A percentile compares a stretch with the other conserved stretches of the same genome.
Evolutionary conservation across 2,329 filamentous ascomycete species (phyloP).

Genomic region (Trichoderma asperellum): DNA sequence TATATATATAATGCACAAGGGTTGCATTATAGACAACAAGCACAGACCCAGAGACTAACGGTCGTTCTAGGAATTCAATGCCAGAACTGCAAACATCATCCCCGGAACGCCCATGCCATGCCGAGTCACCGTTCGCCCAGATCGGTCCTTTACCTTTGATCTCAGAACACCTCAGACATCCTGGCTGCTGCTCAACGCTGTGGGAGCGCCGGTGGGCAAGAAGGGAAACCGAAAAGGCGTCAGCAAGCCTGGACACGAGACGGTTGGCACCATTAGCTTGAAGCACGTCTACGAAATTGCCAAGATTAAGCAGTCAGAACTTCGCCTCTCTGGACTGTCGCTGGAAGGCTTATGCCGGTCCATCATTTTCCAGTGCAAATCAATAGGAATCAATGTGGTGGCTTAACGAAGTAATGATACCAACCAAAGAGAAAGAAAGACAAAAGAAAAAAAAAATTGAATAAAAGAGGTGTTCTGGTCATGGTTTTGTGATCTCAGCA

Average conservation of each 20-base stretch:
- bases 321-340: constrained; percentile 71
- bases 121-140: constrained; percentile 87
- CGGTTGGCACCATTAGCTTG: constrained; percentile 81
- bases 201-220: constrained; percentile 70
- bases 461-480: not conserved
- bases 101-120: constrained; percentile 86
- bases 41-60: not conserved
- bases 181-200: constrained; percentile 83
- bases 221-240: constrained; percentile 82
- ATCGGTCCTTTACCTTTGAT: constrained; percentile 92
- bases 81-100: constrained; percentile 81
- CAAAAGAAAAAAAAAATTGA: not conserved
- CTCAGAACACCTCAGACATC: constrained; percentile 93
- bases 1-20: not conserved
- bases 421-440: not conserved
- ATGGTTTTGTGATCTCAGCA: constrained; percentile 7
- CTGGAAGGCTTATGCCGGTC: constrained; percentile 73
- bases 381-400: constrained; percentile 73
- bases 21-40: not conserved
- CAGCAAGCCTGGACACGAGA: constrained; percentile 72
- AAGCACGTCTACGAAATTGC: constrained; percentile 99
- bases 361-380: constrained; percentile 75
- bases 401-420: constrained; percentile 53
- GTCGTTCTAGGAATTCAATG: constrained; percentile 84
- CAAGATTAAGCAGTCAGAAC: constrained; percentile 86